Evolutionary conservation across 192 early-diverging fungal genomes (phyloP), one percentile per base, ranked within the genome.

Genomic region (Coemansia sp.): DNA sequence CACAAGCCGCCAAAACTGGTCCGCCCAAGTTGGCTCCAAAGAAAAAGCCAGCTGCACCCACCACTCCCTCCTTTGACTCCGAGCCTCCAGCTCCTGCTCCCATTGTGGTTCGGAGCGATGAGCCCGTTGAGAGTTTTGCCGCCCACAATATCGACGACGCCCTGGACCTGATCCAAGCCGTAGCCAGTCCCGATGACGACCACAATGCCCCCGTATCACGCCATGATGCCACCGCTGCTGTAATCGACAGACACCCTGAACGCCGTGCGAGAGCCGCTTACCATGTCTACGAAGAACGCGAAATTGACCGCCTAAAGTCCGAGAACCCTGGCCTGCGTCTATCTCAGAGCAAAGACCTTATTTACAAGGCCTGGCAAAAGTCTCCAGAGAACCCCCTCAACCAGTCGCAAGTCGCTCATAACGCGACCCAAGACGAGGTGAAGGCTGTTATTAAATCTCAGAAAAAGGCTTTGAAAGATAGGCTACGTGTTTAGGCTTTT

Each of bases 181-280:
- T 88, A 6, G 53, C 28, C 6, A 30, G 30, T 13, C 53, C 53
- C 6, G 53, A 57, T 4, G 53, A 57, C 28, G 37, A 71, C 26
- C 26, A 26, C 0, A 30, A 82, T 4, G 66, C 75, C 32, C 68
- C 76, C 7, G 68, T 60, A 16, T 5, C 74, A 3, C 64, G 63
- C 3, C 61, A 35, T 8, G 43, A 72, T 17, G 69, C 76, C 19
- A 78, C 67, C 43, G 75, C 62, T 30, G 88, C 88, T 43, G 75
- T 85, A 64, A 77, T 95, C 35, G 95, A 97, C 66, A 87, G 90
- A 42, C 95, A 97, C 77, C 95, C 95, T 9, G 95, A 97, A 80
- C 87, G 91, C 66, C 86, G 95, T 17, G 88, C 88, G 64, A 92
- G 91, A 88, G 90, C 89, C 39, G 91, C 91, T n/a, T 88, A 88